Evolutionary conservation across 306 rosid genomes (phyloP), one percentile per base, ranked within the genome.

Genomic region (Lathyrus tuberosus): DNA sequence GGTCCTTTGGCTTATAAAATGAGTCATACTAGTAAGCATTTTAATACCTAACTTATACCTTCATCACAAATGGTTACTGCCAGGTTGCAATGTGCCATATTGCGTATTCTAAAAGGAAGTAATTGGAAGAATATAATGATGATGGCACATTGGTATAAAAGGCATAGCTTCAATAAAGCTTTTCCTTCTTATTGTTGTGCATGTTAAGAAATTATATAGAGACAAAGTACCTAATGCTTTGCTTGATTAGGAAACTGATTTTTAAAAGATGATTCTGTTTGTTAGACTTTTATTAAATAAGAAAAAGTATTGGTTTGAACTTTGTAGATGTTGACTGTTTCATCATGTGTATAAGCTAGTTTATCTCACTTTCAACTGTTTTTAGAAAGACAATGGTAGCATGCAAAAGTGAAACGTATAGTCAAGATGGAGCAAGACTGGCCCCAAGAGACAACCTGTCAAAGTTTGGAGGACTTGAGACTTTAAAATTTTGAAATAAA

Each of bases 191-290:
- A 8, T 46, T 40, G 51, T 48, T 48, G 24, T 48, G 16, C 12
- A 48, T 48, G 22, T 48, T 10, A 51, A 17, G 59, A 52, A 52
- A 9, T 20, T n/a, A n/a, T 52, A 16, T 48, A 17, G 17, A 48
- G 10, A 47, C 22, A 52, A 52, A 17, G 81, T 62, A 72, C 41
- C 66, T 56, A 74, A 56, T 71, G 65, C 78, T 66, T 75, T 70
- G 16, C 72, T 80, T 79, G 9, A 61, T 59, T 10, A 17, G 62
- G 61, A 38, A 33, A 41, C 65, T 17, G 40, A 17, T 48, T 16
- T 24, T 52, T 12, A 10, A 67, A 41, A 16, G 56, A 38, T 20
- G 17, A 48, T 28, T 72, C 59, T 20, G 13, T 7, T 60, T 54
- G 24, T 33, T 43, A 64, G 40, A 20, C 5, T 26, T 10, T 64